Base-by-base conservation (phyloP, 345 rosid genomes). In the Syzygium grande region DNA sequence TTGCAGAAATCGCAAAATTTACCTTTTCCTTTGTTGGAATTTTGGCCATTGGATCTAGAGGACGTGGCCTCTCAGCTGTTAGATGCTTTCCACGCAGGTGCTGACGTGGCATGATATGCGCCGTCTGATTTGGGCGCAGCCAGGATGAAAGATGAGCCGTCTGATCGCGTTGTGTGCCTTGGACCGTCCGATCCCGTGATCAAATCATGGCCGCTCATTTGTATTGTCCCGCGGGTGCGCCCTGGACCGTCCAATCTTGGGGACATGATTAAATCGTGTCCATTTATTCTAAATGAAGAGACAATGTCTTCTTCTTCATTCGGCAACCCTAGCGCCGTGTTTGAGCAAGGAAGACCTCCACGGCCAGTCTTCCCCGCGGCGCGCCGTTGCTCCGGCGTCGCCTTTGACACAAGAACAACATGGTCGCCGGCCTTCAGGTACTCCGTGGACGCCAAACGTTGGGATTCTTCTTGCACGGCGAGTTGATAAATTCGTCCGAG, bases 121-220 rank as follows among this genome's bases (percentile, higher is more conserved):
- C 59, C 11, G 3, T 55, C 2, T 7, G 0, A 55, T 7, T 17
- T 55, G 16, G 59, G 59, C 0, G 0, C 2, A 0, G 8, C 59
- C 11, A 22, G 5, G 5, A 19, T 54, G 14, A 55, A 7, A 55
- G 59, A 55, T 16, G 3, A 4, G 27, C 5, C 2, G 5, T 55
- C 11, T 2, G 1, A 55, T 55, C 22, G 59, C 11, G 0, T 7
- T 11, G 2, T 2, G 41, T 3, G 41, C 41, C 41, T 3, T 38
- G 41, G 41, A 38, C 41, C 41, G 41, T 38, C 41, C 41, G 41
- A 38, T 38, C 38, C 38, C 38, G 38, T 34, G 38, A 34, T 34
- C 38, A 34, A 34, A 34, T 34, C 38, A 34, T 34, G 38, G 38
- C 38, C 38, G 38, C 38, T 34, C 38, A 34, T 34, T 3, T 34